Conservation (phyloP, 2,329 filamentous ascomycete species). For the Chaetomiaceae sp. region DNA sequence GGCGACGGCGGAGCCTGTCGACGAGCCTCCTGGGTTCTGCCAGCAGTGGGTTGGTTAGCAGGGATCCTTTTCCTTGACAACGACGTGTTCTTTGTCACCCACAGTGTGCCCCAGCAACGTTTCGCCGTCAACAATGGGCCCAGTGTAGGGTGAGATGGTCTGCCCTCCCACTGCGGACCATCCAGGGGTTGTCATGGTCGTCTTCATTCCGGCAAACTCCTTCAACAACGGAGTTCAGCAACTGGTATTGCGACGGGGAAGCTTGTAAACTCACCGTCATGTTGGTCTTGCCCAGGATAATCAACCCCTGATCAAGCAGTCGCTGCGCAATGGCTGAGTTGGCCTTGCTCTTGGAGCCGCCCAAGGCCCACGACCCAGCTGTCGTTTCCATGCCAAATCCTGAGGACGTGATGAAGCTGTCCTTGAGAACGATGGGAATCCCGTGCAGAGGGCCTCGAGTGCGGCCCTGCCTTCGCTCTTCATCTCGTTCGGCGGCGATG, state of each 20-base stretch:
- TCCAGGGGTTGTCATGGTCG: background rate
- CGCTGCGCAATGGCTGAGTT: slow-evolving; percentile 1
- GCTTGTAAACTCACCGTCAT: too few species aligned
- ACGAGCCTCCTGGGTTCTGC: slow-evolving; percentile 3
- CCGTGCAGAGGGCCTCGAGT: background rate
- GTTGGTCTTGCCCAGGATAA: slow-evolving; percentile 1
- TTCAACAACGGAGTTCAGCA: too few species aligned
- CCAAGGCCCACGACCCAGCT: background rate
- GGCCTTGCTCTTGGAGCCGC: background rate
- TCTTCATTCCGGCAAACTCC: slow-evolving; percentile 1
- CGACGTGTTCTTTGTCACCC: background rate
- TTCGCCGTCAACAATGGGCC: background rate
- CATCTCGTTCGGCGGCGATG: too few species aligned
- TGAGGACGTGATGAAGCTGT: background rate
- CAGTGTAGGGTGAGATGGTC: background rate
- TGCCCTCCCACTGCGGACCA: background rate
- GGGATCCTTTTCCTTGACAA: too few species aligned
- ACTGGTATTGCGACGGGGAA: too few species aligned
- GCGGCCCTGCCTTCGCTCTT: background rate
- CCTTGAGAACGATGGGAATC: slow-evolving; percentile 4
- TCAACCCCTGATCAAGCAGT: background rate
- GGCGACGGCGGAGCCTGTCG: background rate
- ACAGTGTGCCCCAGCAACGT: background rate
- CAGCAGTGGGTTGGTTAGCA: too few species aligned
- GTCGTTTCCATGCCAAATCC: background rate